Percentiles rank a stretch among this genome's conserved stretches.
Evolutionary conservation across 2,329 filamentous ascomycete genomes (phyloP).

Genomic region (Furcasterigmium furcatum): DNA sequence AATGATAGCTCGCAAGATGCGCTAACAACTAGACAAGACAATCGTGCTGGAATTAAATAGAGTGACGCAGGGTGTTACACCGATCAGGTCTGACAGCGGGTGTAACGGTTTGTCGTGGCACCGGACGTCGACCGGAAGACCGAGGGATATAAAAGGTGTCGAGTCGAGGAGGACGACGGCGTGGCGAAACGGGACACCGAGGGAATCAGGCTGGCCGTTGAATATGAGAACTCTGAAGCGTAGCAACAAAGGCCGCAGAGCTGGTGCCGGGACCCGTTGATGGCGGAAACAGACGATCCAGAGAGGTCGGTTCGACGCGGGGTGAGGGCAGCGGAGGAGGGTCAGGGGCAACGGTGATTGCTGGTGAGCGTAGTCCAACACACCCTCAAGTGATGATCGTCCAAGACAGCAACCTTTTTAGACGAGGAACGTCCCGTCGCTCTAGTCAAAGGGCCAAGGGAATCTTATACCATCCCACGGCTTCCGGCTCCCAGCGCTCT

Average conservation of each 20-base stretch:
- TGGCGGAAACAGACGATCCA: no score
- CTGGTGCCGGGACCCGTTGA: not conserved
- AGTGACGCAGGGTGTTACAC: no score
- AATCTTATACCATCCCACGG: not conserved
- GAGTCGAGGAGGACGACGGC: not conserved
- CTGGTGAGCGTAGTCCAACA: not conserved
- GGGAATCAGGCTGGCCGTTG: not conserved
- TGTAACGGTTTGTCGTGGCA: no score
- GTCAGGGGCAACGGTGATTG: not conserved
- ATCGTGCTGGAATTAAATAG: not conserved
- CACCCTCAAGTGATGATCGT: not conserved
- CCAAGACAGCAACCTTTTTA: not conserved
- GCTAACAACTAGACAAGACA: not conserved
- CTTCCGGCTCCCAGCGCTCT: not conserved
- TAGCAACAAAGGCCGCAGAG: not conserved
- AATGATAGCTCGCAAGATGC: not conserved
- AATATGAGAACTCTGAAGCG: not conserved
- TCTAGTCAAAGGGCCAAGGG: not conserved
- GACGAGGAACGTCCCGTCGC: not conserved
- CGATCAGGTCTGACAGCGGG: no score
- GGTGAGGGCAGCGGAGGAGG: not conserved
- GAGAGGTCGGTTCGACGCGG: no score
- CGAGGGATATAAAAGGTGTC: not conserved
- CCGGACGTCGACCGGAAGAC: no score
- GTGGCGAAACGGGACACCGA: not conserved